Conservation (phyloP, 1,284 basidiomycete species). For the Ustilago bromivora region DNA sequence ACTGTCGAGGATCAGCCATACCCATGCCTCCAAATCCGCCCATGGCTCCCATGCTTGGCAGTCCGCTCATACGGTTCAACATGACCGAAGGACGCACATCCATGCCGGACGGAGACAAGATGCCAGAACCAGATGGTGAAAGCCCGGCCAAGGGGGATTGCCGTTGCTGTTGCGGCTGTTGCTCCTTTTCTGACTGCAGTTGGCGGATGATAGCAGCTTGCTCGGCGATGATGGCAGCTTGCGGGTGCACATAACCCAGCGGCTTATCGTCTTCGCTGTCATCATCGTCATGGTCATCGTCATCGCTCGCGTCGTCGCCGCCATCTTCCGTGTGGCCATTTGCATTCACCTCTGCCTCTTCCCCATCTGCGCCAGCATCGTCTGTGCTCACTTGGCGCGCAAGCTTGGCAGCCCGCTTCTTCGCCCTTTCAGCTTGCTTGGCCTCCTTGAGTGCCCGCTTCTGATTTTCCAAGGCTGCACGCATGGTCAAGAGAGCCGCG, state of each 20-base stretch:
- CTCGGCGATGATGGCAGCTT: constrained; percentile 68
- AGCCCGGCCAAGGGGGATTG: constrained; percentile 17
- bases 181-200: constrained; percentile 57
- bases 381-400: constrained; percentile 22
- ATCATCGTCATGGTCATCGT: constrained; percentile 35
- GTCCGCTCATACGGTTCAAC: constrained; percentile 32
- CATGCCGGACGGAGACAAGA: constrained; percentile 29
- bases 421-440: constrained; percentile 27
- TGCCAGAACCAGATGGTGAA: constrained; percentile 13
- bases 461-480: constrained; percentile 31
- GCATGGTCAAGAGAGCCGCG: constrained; percentile 32
- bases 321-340: constrained; percentile 3
- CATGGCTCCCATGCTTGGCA: constrained; percentile 22
- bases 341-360: background rate
- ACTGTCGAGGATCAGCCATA: constrained; percentile 31
- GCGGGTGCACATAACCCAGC: constrained; percentile 60
- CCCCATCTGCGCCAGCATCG: constrained; percentile 13
- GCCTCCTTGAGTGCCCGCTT: constrained; percentile 39
- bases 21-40: constrained; percentile 19
- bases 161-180: constrained; percentile 42
- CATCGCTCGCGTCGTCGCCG: constrained; percentile 7
- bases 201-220: constrained; percentile 64
- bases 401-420: constrained; percentile 30
- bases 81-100: constrained; percentile 32
- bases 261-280: constrained; percentile 62